Evolutionary conservation across 352 stramenopile species (phyloP).

Genomic region (Phytophthora sansomeana): DNA sequence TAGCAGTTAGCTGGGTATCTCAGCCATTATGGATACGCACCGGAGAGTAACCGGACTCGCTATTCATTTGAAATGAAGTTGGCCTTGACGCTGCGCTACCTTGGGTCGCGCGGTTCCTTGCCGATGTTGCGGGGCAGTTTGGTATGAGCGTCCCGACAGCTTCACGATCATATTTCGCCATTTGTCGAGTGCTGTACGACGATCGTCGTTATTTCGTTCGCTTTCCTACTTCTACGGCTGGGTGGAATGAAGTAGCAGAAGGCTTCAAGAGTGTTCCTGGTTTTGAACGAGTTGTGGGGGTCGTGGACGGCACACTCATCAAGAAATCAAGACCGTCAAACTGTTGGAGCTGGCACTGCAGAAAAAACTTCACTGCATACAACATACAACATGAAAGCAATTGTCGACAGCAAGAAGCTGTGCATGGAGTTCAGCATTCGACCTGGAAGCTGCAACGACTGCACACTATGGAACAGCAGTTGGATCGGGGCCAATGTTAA

Average conservation of each 20-base stretch:
- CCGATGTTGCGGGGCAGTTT: neutral
- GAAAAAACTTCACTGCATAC: slow-evolving; percentile 5
- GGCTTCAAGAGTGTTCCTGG: slow-evolving; percentile 3
- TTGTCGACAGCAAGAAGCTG: neutral
- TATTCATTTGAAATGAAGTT: slow-evolving; percentile 9
- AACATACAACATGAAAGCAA: slow-evolving; percentile 6
- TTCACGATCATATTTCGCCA: neutral
- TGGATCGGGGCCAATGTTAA: neutral
- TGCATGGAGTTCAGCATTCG: slow-evolving; percentile 6
- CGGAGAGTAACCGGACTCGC: neutral
- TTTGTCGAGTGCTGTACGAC: slow-evolving; percentile 1
- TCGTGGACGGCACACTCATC: neutral
- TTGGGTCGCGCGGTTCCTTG: slow-evolving; percentile 1
- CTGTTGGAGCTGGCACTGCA: neutral
- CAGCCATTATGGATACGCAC: too few relatives aligned
- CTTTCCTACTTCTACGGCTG: neutral
- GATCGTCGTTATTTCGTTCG: slow-evolving; percentile 1
- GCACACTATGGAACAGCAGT: neutral
- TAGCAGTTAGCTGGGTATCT: too few relatives aligned
- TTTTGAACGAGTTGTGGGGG: neutral
- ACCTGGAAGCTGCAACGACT: slow-evolving; percentile 1
- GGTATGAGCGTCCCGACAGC: neutral
- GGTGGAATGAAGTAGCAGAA: neutral
- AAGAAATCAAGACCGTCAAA: neutral
- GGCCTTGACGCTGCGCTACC: neutral